Base-by-base conservation (phyloP, 345 rosid genomes). In the Moricandia arvensis region DNA sequence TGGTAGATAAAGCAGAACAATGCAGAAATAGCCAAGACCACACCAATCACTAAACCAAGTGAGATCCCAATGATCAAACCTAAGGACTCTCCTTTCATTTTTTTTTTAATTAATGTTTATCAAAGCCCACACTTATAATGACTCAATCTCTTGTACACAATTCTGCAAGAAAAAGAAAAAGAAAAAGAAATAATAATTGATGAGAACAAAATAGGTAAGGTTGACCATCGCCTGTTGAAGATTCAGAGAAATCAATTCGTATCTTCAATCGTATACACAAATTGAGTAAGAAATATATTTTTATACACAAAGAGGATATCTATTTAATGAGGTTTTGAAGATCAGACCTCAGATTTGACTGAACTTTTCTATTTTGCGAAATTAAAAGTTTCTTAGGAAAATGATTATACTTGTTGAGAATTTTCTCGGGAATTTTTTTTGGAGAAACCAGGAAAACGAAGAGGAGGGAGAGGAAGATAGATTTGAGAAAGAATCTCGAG, bases 371-470 rank as follows among this genome's bases (percentile, higher is more conserved):
- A n/a, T 21, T n/a, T 38, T 38, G 7, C 8, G 37, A 35, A 34
- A 64, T 27, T 34, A 15, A 51, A 41, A 30, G 3, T 41, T 31
- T 31, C 61, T 4, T 18, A 21, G 27, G 24, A 13, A n/a, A 38
- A 66, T 43, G 70, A 35, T 2, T 58, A 26, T 5, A 24, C 38
- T 35, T 16, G 27, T 11, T 21, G 1, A 6, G 27, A 41, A 30
- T 35, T 70, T 76, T 76, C 71, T 63, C 66, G 66, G 49, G 80
- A 76, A 55, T 38, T 10, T 45, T 38, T 1, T n/a, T n/a, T n/a
- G 58, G 6, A 21, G 41, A 63, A 63, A 31, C 26, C 31, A 49
- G 54, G 2, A 15, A 68, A 54, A 24, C 29, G 58, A 66, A 66
- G 16, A 66, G 41, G 16, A 10, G 49, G 24, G 37, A 17, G n/a